Percentiles rank a stretch among this genome's conserved stretches.
These are phyloP conservation scores for Leccinum barrowsii DNA, from an alignment of 768 basidiomycete genomes.

Conservation along the genomic window DNA sequence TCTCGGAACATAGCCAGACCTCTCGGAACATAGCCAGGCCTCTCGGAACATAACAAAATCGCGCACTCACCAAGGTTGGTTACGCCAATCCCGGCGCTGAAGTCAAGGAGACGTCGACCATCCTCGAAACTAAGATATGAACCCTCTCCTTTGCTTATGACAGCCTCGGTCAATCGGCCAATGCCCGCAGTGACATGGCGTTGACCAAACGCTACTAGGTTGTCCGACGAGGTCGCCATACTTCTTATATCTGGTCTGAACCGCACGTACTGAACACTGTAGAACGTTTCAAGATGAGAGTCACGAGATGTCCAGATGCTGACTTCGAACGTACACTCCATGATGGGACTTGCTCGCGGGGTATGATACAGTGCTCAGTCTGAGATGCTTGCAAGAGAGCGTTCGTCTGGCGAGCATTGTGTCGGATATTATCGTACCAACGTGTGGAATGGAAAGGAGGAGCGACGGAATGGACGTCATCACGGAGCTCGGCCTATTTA, in stretches of 20 bases:
- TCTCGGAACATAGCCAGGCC: too few species aligned
- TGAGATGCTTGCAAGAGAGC: neutral
- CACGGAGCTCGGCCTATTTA: neutral
- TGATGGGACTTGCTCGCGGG: neutral
- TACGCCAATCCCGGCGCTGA: conserved; percentile 86
- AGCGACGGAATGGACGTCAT: neutral
- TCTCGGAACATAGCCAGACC: neutral
- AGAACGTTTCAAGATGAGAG: neutral
- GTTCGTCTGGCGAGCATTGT: conserved; percentile 14
- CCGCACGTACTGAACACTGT: neutral
- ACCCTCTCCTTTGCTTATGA: conserved; percentile 67
- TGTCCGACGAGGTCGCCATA: conserved; percentile 22
- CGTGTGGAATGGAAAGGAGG: neutral
- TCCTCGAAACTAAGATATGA: conserved; percentile 71
- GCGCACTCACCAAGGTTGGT: conserved; percentile 64
- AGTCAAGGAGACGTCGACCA: conserved; percentile 75
- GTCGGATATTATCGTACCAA: neutral
- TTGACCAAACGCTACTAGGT: conserved; percentile 36
- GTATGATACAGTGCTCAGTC: neutral
- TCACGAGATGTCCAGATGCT: neutral
- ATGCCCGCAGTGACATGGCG: conserved; percentile 46
- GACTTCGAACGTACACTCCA: conserved; percentile 13
- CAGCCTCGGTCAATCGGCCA: conserved; percentile 42
- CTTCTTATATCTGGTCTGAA: conserved; percentile 7
- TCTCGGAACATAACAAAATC: neutral